Evolutionary conservation across 345 rosid species (phyloP), one percentile per base, ranked within the genome.

Genomic region (Combretum micranthum): DNA sequence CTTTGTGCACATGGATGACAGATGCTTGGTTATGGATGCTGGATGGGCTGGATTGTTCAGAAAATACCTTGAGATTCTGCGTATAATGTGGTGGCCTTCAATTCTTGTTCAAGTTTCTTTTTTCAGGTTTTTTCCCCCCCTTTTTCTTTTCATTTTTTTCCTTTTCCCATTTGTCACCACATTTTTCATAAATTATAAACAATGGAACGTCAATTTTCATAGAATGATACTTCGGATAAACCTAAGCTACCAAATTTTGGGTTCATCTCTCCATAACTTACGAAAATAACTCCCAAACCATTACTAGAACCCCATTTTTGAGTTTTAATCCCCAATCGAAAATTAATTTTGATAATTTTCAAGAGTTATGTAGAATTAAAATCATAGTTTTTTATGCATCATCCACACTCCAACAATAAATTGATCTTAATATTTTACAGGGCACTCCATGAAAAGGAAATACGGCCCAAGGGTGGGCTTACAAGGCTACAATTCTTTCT

Each of bases 61-160:
- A 80, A 87, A 87, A 82, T 90, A 87, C 72, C 66, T 94, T 52
- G 97, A 90, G 62, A 87, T 90, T 78, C 96, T 97, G 13, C 88
- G 74, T 1, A 86, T 90, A 63, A 94, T 94, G 99, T 94, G 99
- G 99, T 94, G 97, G 99, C 97, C 99, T 44, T 55, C 96, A 7
- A 94, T 83, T 57, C 92, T 94, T 56, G 97, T 96, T 64, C 99
- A 90, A 72, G 99, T 94, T 64, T 90, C 99, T 65, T 76, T 94
- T 9, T 90, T 87, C 70, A 82, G 97, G 97, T 87, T 16, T 6
- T 20, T 8, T 32, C 16, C 20, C 55, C 4, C 5, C 19, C 17
- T 64, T 0, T 12, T 8, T 16, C 20, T 43, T 7, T 42, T 32
- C 13, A 26, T 55, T 15, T 4, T n/a, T n/a, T n/a, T n/a, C n/a